A percentile compares a stretch with the other conserved stretches of the same genome.
Evolutionary conservation across 805 yeast genomes (phyloP).

Genomic region (Myxozyma sirexii): DNA sequence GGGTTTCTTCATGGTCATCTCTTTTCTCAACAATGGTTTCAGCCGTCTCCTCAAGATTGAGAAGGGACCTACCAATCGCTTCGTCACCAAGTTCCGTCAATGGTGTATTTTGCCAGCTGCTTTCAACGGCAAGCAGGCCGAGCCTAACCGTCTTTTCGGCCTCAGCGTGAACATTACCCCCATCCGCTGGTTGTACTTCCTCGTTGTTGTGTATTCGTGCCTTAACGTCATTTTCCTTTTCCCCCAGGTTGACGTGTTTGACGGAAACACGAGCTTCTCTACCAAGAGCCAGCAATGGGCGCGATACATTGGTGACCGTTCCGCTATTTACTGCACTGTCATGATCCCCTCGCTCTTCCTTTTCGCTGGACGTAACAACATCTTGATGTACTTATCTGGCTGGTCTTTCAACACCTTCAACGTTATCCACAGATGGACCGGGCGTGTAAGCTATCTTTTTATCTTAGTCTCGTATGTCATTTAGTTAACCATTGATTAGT

Average conservation of each 20-base stretch:
- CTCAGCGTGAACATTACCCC: constrained; percentile 42
- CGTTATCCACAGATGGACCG: constrained; percentile 63
- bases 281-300: constrained; percentile 3
- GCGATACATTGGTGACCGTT: constrained; percentile 16
- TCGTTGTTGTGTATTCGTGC: background rate
- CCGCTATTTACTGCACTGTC: constrained; percentile 38
- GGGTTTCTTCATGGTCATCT: constrained; percentile 13
- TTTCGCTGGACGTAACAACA: constrained; percentile 75
- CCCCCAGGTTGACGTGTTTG: constrained; percentile 2
- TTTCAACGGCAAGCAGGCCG: constrained; percentile 36
- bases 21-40: constrained; percentile 1
- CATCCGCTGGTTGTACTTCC: constrained; percentile 44
- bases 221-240: constrained; percentile 18
- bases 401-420: constrained; percentile 65
- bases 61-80: background rate
- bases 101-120: constrained; percentile 39
- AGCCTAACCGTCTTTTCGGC: constrained; percentile 28
- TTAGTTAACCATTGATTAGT: background rate
- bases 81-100: constrained; percentile 20
- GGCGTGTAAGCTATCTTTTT: constrained; percentile 46
- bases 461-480: constrained; percentile 18
- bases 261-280: background rate
- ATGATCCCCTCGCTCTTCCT: constrained; percentile 58
- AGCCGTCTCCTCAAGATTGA: constrained; percentile 4
- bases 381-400: constrained; percentile 63